phyloP scores from a whole-genome alignment of 2,329 filamentous ascomycete genomes.

The Nothophoma quercina region DNA sequence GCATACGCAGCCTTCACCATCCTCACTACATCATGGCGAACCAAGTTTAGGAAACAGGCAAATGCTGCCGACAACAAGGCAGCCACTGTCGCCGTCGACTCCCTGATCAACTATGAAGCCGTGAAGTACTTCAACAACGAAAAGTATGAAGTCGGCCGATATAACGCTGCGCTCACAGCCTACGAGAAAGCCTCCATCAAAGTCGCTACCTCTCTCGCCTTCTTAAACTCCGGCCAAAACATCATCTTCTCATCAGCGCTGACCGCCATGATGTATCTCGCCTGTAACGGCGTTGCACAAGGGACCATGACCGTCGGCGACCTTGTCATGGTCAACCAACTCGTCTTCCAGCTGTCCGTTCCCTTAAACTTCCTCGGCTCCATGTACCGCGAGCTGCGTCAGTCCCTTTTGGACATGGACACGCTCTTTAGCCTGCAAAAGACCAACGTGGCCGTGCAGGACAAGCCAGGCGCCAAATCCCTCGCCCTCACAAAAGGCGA shows the following conservation, averaged over 20 bases:
- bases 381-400: conserved; percentile 92
- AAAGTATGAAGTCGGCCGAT: conserved; percentile 88
- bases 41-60: conserved; percentile 92
- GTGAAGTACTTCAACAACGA: conserved; percentile 99
- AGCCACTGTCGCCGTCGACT: conserved; percentile 94
- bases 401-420: conserved; percentile 97
- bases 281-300: conserved; percentile 83
- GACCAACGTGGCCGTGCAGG: conserved; percentile 87
- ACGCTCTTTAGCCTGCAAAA: conserved; percentile 97
- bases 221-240: conserved; percentile 94
- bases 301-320: conserved; percentile 90
- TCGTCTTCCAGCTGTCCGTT: conserved; percentile 96
- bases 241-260: conserved; percentile 95
- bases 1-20: conserved; percentile 98
- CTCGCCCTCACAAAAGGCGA: conserved; percentile 81
- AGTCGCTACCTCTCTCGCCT: conserved; percentile 89
- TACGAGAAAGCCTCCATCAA: conserved; percentile 98
- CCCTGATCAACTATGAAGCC: conserved; percentile 97
- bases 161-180: conserved; percentile 82
- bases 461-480: conserved; percentile 75
- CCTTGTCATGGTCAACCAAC: conserved; percentile 97
- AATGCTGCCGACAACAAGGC: conserved; percentile 97
- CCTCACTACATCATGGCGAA: conserved; percentile 94
- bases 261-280: conserved; percentile 98
- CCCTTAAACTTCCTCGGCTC: conserved; percentile 98